Conservation (phyloP, 257 asterid genomes). For the Fraxinus americana region DNA sequence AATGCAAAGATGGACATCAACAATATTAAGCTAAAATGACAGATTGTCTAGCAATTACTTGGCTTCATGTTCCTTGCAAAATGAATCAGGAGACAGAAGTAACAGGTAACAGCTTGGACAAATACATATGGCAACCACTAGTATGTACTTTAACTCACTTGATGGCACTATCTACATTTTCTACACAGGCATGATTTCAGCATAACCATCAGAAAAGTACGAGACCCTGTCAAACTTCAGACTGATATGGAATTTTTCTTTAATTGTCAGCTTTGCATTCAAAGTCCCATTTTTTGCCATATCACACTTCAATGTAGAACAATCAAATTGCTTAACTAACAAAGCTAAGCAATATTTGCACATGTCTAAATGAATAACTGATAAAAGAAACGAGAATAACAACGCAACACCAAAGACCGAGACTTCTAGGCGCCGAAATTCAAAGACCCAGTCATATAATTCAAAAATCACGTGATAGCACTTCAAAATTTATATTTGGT, state of each 20-base stretch:
- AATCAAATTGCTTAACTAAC: background rate
- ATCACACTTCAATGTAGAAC: background rate
- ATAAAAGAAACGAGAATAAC: background rate
- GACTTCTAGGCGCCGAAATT: background rate
- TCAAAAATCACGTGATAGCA: slow-evolving; percentile 10
- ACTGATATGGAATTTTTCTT: no score
- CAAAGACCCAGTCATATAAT: background rate
- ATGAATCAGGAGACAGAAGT: background rate
- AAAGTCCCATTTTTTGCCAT: background rate
- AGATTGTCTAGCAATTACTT: background rate
- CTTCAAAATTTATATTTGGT: slow-evolving; percentile 24
- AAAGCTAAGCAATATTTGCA: background rate
- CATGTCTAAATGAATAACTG: background rate
- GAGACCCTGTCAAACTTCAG: background rate
- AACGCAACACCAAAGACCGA: background rate
- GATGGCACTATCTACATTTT: background rate
- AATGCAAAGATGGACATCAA: background rate
- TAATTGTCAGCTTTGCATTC: background rate
- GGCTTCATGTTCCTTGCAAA: background rate
- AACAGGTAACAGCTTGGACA: background rate
- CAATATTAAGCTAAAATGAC: background rate
- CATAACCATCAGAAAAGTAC: background rate
- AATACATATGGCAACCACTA: background rate
- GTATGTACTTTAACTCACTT: background rate
- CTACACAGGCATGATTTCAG: background rate